phyloP scores from a whole-genome alignment of 768 basidiomycete species.

The Rhizopogon sp. region DNA sequence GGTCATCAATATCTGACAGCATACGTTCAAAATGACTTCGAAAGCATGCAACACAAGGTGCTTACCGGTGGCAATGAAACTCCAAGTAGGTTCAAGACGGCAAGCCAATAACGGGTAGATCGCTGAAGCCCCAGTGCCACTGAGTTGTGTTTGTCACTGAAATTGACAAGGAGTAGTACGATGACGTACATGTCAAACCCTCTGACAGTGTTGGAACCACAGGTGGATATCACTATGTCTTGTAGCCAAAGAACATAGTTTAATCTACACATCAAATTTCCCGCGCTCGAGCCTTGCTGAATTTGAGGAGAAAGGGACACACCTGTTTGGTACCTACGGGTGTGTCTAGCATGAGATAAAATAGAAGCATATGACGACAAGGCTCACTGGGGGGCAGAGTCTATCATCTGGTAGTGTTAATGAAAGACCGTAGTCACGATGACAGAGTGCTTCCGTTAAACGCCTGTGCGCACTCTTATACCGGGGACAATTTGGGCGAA shows the following conservation, averaged over 20 bases:
- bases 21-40: neutral
- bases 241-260: constrained; percentile 88
- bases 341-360: neutral
- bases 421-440: constrained; percentile 64
- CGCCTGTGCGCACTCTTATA: constrained; percentile 40
- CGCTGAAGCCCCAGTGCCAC: constrained; percentile 87
- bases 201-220: constrained; percentile 23
- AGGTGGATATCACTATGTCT: constrained; percentile 46
- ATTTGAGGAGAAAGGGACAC: neutral
- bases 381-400: constrained; percentile 80
- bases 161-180: neutral
- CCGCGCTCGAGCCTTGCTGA: neutral
- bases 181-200: constrained; percentile 74
- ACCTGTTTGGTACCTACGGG: constrained; percentile 70
- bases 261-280: constrained; percentile 39
- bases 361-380: neutral
- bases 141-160: constrained; percentile 19
- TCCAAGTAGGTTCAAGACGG: constrained; percentile 46
- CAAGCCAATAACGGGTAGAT: constrained; percentile 84
- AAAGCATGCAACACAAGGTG: neutral
- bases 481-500: neutral
- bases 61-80: constrained; percentile 66
- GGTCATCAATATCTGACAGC: constrained; percentile 61
- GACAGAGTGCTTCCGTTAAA: constrained; percentile 74
- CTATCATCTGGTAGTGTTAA: constrained; percentile 63